These are phyloP conservation scores for Triticum dicoccoides DNA, from an alignment of 176 grass and related monocot species.

Conservation along the genomic window DNA sequence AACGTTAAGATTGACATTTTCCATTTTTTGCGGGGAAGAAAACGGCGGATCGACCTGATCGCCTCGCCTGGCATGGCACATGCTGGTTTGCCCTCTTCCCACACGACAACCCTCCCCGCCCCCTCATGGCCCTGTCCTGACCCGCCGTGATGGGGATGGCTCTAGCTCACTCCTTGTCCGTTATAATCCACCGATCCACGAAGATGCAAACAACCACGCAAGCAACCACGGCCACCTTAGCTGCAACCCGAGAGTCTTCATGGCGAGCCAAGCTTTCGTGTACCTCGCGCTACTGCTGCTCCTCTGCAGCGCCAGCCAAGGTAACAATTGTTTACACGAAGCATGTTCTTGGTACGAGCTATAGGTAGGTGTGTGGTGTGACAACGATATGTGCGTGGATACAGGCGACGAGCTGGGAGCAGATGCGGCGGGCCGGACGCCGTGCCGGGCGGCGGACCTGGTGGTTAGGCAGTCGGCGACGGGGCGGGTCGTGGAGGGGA, in stretches of 20 bases:
- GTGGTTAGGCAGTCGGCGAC: conserved; percentile 33
- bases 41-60: neutral
- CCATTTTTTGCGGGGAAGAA: neutral
- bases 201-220: neutral
- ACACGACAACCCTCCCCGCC: neutral
- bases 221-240: neutral
- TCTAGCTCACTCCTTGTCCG: neutral
- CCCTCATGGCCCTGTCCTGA: neutral
- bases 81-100: neutral
- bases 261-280: neutral
- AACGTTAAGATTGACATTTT: neutral
- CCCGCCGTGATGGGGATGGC: neutral
- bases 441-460: conserved; percentile 33
- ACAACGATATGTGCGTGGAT: neutral
- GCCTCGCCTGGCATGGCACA: neutral
- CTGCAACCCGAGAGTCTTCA: neutral
- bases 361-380: neutral
- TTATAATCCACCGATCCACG: neutral
- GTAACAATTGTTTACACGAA: neutral
- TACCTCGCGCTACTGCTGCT: neutral
- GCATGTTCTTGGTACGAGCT: neutral
- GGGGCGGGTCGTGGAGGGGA: conserved; percentile 19
- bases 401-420: neutral
- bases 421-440: neutral
- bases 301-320: conserved; percentile 8